Conservation (phyloP, 352 stramenopile genomes). For the Globisporangium iwayamae region DNA sequence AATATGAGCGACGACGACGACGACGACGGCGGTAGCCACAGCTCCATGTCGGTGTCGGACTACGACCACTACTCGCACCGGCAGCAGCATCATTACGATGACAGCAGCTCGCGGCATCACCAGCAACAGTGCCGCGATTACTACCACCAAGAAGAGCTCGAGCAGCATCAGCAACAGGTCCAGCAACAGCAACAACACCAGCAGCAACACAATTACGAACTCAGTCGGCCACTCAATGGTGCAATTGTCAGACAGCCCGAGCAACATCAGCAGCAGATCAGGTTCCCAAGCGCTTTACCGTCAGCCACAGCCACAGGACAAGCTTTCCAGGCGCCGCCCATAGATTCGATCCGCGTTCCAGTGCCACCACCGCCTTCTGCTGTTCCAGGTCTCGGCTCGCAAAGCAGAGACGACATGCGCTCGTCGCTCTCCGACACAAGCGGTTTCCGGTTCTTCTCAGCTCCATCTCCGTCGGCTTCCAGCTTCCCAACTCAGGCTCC, state of each 20-base stretch:
- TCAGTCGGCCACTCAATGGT: background rate
- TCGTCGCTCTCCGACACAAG: background rate
- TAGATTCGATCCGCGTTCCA: background rate
- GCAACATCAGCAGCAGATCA: constrained; percentile 1
- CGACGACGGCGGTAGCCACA: constrained; percentile 1
- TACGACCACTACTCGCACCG: constrained; percentile 1
- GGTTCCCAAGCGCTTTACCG: background rate
- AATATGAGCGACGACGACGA: constrained; percentile 7
- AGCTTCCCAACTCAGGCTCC: background rate
- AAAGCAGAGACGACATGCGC: background rate
- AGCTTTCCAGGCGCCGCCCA: background rate
- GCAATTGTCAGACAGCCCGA: background rate
- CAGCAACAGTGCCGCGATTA: background rate
- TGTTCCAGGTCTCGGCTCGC: background rate
- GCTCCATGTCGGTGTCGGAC: constrained; percentile 3
- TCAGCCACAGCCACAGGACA: background rate
- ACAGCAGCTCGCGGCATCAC: background rate
- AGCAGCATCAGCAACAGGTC: background rate
- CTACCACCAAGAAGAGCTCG: background rate
- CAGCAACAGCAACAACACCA: too few species aligned
- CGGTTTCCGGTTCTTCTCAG: constrained; percentile 1
- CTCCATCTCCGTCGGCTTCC: background rate
- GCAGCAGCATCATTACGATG: background rate
- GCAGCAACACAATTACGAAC: background rate
- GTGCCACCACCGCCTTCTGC: background rate